Conservation (phyloP, 169 alveolate species). For the Eimeria zaria region DNA sequence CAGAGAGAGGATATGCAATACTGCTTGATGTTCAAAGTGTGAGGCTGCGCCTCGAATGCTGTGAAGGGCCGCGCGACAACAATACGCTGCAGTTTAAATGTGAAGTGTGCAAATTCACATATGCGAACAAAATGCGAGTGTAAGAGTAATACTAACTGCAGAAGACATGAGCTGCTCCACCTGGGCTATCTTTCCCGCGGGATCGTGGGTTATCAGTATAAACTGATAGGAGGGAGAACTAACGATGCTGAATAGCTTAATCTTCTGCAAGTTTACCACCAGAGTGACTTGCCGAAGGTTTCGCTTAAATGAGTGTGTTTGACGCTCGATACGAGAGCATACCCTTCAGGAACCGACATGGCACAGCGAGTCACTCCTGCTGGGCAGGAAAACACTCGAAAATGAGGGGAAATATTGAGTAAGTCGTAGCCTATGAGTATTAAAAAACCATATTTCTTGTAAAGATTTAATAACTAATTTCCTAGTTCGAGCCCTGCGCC, state of each 20-base stretch:
- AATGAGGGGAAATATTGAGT: not conserved
- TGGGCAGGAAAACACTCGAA: not conserved
- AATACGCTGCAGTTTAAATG: not conserved
- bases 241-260: not conserved
- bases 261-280: not conserved
- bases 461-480: not conserved
- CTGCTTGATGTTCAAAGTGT: not conserved
- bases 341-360: not conserved
- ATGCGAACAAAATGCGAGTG: not conserved
- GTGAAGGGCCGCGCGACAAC: not conserved
- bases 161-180: not conserved
- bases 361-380: not conserved
- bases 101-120: not conserved
- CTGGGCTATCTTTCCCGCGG: no score
- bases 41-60: not conserved
- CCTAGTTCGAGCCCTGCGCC: not conserved
- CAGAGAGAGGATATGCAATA: not conserved
- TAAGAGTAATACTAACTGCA: not conserved
- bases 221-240: not conserved
- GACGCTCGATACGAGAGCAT: not conserved
- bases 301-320: not conserved
- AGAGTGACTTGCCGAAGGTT: not conserved
- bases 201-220: not conserved
- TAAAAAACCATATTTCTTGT: not conserved
- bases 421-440: not conserved